Percentiles rank a stretch among this genome's conserved stretches.
Conservation (phyloP, 75 land plant species). For the Selaginella tamariscina region DNA sequence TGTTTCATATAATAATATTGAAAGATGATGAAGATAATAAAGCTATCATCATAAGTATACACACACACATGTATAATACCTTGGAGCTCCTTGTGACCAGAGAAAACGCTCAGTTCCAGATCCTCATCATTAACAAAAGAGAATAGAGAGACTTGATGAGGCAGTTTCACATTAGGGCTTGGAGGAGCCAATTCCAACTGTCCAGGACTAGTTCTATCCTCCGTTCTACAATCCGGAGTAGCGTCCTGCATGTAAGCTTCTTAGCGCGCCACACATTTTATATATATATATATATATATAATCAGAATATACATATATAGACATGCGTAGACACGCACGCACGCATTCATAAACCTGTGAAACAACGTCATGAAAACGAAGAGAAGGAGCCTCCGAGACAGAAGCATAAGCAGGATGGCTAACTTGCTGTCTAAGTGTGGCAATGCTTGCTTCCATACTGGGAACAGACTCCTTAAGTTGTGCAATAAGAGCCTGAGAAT, state of each 20-base stretch:
- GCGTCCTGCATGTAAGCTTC: slow-evolving; percentile 35
- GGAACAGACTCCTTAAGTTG: slow-evolving; percentile 78
- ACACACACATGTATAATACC: too few relatives aligned
- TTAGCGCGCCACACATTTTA: neutral
- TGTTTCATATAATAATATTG: too few relatives aligned
- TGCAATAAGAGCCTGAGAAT: slow-evolving; percentile 57
- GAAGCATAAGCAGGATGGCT: slow-evolving; percentile 19
- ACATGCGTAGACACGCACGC: too few relatives aligned
- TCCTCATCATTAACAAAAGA: slow-evolving; percentile 32
- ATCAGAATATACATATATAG: neutral
- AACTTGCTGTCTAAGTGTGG: slow-evolving; percentile 63
- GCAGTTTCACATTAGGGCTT: slow-evolving; percentile 66
- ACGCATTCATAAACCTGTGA: too few relatives aligned
- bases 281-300: neutral
- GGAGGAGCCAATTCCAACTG: slow-evolving; percentile 54
- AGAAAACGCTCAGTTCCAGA: neutral
- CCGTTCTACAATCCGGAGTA: slow-evolving; percentile 33
- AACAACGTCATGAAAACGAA: neutral
- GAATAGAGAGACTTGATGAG: slow-evolving; percentile 49
- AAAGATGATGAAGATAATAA: too few relatives aligned
- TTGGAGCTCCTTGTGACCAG: neutral
- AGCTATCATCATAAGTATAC: too few relatives aligned
- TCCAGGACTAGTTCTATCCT: slow-evolving; percentile 34
- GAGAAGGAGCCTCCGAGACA: slow-evolving; percentile 5
- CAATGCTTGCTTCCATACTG: slow-evolving; percentile 58